Percentiles rank a stretch among this genome's conserved stretches.
These are phyloP conservation scores for Camelina sativa DNA, from an alignment of 345 rosid species.

Conservation along the genomic window DNA sequence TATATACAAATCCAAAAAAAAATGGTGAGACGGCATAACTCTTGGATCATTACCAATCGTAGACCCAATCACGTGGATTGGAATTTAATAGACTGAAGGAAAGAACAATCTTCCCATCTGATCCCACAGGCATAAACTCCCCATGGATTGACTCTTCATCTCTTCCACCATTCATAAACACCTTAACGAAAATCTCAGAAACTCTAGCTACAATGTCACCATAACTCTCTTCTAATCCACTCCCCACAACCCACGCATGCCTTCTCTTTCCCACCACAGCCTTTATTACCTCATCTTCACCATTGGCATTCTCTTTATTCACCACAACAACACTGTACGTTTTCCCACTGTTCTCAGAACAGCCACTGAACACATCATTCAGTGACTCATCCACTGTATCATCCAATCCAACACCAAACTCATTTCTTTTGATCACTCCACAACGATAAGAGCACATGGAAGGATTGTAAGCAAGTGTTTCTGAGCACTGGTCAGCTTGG, in stretches of 20 bases:
- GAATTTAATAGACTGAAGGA: conserved; percentile 90
- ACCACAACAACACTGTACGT: conserved; percentile 69
- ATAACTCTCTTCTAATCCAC: conserved; percentile 49
- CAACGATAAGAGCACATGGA: conserved; percentile 51
- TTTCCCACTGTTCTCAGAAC: conserved; percentile 47
- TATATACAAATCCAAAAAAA: not conserved
- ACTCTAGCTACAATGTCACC: conserved; percentile 48
- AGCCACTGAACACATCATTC: conserved; percentile 50
- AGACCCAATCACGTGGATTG: conserved; percentile 81
- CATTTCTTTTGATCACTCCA: conserved; percentile 50
- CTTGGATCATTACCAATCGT: conserved; percentile 68
- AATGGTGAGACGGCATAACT: conserved; percentile 4
- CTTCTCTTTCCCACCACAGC: conserved; percentile 84
- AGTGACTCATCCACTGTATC: conserved; percentile 66
- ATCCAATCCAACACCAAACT: conserved; percentile 47
- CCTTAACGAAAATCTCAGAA: conserved; percentile 71
- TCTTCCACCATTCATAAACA: conserved; percentile 84
- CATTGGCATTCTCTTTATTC: conserved; percentile 46
- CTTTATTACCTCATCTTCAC: conserved; percentile 48
- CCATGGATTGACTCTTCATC: conserved; percentile 72
- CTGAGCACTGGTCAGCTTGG: conserved; percentile 45
- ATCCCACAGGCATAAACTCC: conserved; percentile 95
- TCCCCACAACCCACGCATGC: conserved; percentile 84
- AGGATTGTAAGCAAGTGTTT: conserved; percentile 6
- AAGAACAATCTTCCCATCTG: conserved; percentile 87